A percentile compares a stretch with the other conserved stretches of the same genome.
Evolutionary conservation across 805 yeast genomes (phyloP).

Genomic region (Millerago galiae): DNA sequence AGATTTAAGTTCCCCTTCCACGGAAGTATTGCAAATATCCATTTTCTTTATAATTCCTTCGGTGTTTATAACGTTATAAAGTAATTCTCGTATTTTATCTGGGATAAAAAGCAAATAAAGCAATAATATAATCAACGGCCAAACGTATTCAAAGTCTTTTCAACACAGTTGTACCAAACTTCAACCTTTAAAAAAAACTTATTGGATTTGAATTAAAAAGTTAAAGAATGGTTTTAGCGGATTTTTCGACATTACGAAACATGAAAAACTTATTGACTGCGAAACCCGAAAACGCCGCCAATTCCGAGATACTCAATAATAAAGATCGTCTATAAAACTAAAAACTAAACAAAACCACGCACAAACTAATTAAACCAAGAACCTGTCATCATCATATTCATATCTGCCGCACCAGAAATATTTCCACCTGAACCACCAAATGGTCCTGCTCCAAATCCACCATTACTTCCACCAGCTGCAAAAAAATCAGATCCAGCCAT

Average conservation of each 20-base stretch:
- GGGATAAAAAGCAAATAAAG: too few species aligned
- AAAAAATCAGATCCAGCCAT: constrained; percentile 1
- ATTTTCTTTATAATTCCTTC: background rate
- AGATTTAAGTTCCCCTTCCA: too few species aligned
- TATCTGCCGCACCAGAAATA: constrained; percentile 10
- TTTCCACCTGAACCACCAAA: background rate
- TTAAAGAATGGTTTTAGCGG: background rate
- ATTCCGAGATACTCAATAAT: background rate
- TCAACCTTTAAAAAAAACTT: too few species aligned
- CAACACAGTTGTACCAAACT: too few species aligned
- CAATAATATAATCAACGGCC: too few species aligned
- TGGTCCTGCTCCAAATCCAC: background rate
- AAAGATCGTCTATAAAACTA: background rate
- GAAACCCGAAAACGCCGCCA: background rate
- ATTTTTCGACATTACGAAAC: background rate
- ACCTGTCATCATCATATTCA: constrained; percentile 15
- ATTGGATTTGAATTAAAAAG: too few species aligned
- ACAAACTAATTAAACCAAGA: constrained; percentile 19
- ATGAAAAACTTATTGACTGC: background rate
- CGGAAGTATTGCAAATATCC: background rate
- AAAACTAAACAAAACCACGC: background rate
- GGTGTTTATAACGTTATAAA: background rate
- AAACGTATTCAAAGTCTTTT: too few species aligned
- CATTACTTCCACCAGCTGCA: background rate
- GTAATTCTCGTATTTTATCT: too few species aligned